Evolutionary conservation across 2,329 filamentous ascomycete genomes (phyloP), one percentile per base, ranked within the genome.

Genomic region (Paecilomyces sp.): DNA sequence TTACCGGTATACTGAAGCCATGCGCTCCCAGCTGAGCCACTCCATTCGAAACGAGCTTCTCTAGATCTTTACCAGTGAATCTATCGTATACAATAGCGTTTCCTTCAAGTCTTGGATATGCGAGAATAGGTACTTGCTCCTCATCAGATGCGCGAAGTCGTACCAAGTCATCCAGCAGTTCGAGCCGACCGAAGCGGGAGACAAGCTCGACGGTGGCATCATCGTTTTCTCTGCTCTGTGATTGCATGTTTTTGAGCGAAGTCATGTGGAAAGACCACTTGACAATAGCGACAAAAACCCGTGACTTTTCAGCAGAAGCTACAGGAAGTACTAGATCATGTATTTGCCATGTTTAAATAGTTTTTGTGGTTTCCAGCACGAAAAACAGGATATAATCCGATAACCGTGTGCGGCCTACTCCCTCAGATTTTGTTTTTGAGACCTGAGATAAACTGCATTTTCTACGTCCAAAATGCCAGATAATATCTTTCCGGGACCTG

Each of bases 141-240:
- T 67, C 59, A 58, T 79, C 76, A 13, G 67, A 65, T 6, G 70
- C 76, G 50, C 76, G 70, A 56, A 74, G 65, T 2, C 76, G 74
- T 58, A 79, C 72, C 55, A 79, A 65, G 55, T 79, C 77, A 58
- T 79, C 76, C 6, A 79, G 67, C 18, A 76, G 69, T 67, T 74
- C 71, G 51, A 76, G 71, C 53, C 70, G 73, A 24, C 77, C 77
- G 59, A 72, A 79, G 31, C 70, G 63, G 18, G 65, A 60, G 9
- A 74, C 57, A 25, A 73, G 58, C 41, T 62, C 22, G 15, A 61
- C 62, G 9, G 60, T 24, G n/a, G 55, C 8, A 53, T 28, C 22
- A 25, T 53, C 22, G 15, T n/a, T 8, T 9, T 53, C 3, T 13
- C 22, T 13, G 5, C 15, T 53, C 22, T 30, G 9, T 22, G 18